Conservation (phyloP, 73 alveolate genomes). For the Paramecium caudatum region DNA sequence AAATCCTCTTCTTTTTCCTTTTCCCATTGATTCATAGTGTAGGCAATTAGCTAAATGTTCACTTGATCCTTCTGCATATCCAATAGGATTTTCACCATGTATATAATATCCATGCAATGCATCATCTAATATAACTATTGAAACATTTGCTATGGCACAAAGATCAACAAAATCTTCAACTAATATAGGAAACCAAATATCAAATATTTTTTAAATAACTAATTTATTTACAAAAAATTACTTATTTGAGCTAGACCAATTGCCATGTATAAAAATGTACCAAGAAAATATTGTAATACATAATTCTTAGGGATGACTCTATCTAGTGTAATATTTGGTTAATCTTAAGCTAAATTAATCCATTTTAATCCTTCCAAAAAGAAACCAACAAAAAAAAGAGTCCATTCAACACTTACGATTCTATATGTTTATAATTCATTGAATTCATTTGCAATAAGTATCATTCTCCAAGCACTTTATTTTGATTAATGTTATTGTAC, state of each 20-base stretch:
- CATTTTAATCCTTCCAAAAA: conserved; percentile 83
- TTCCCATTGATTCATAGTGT: conserved; percentile 91
- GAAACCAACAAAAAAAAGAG: conserved; percentile 80
- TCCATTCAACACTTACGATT: conserved; percentile 83
- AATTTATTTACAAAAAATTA: background rate
- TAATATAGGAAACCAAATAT: conserved; percentile 85
- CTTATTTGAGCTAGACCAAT: conserved; percentile 86
- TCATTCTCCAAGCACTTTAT: conserved; percentile 93
- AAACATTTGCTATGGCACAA: conserved; percentile 94
- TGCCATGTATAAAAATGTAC: conserved; percentile 82
- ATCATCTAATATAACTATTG: conserved; percentile 94
- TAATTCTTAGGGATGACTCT: conserved; percentile 78
- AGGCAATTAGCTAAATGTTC: conserved; percentile 85
- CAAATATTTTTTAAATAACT: conserved; percentile 83
- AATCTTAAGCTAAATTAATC: conserved; percentile 77
- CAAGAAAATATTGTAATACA: conserved; percentile 87
- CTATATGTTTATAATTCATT: conserved; percentile 89
- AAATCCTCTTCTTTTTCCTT: conserved; percentile 88
- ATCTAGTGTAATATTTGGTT: conserved; percentile 75
- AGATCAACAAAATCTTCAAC: conserved; percentile 94
- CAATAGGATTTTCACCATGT: conserved; percentile 97
- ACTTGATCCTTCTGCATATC: conserved; percentile 92
- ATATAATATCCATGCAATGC: conserved; percentile 97
- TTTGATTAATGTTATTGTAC: conserved; percentile 1
- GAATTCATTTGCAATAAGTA: conserved; percentile 95